Base-by-base conservation (phyloP, 1,284 basidiomycete species). In the Gymnopus androsaceus region DNA sequence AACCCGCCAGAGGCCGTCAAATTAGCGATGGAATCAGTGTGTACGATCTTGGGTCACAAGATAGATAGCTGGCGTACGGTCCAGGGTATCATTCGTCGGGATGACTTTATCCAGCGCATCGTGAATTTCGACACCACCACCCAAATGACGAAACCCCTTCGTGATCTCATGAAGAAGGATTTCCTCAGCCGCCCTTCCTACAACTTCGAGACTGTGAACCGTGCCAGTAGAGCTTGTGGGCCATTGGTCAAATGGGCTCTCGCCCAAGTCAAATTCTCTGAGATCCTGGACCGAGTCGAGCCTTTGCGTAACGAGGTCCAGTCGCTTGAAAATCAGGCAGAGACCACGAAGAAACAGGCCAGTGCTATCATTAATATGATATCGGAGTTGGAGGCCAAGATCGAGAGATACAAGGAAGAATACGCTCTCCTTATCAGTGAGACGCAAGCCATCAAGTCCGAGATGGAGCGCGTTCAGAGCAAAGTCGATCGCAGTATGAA, bases 1-100 rank as follows among this genome's bases (percentile, higher is more conserved):
- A 99, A 99, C 67, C 97, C 97, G 47, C 97, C 97, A 0, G 95
- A 98, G 67, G 91, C 94, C 8, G 96, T 99, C 68, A 99, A 99
- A 73, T 75, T 96, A 49, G 93, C 97, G 14, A 99, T 99, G 96
- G 97, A 99, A 69, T 98, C 95, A 1, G 96, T 98, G 33, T 99
- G 97, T 72, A 96, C 94, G 14, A 82, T 98, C 31, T 85, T 99
- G n/a, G 97, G 97, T 9, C 92, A 98, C 76, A 94, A 95, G 73
- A 92, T 97, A 65, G 95, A 99, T 64, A 90, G 87, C 69, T 99
- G 97, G 98, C 90, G 94, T 65, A 87, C 94, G 1, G 95, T 99
- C 2, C 96, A 98, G 71, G 89, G 89, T 66, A 92, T 98, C 72
- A 95, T 99, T 65, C 92, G 97, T 60, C 85, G 94, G 37, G 98